phyloP scores from a whole-genome alignment of 495 filamentous ascomycete species.

The Darksidea phi region DNA sequence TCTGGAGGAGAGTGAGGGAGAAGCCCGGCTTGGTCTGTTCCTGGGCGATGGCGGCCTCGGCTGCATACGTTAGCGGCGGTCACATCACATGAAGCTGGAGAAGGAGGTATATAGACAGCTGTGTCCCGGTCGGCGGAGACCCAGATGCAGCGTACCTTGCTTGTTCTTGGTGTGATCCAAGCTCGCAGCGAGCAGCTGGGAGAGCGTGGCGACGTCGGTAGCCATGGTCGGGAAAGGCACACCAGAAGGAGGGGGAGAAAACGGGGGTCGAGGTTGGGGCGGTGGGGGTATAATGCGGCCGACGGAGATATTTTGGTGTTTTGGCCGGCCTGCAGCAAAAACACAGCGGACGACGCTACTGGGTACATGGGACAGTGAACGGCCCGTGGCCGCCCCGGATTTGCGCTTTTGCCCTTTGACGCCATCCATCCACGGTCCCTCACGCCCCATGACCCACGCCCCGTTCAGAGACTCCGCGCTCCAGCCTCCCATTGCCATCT shows the following conservation, averaged over 20 bases:
- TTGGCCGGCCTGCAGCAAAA: no score
- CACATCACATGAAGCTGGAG: neutral
- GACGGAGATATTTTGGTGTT: neutral
- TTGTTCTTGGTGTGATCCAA: constrained; percentile 82
- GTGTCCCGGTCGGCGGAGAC: neutral
- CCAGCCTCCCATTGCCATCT: no score
- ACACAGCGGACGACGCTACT: no score
- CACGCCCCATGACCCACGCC: no score
- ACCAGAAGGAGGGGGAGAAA: constrained; percentile 2
- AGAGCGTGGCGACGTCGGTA: constrained; percentile 67
- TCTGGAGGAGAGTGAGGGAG: constrained; percentile 81
- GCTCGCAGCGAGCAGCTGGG: constrained; percentile 79
- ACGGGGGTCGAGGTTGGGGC: neutral
- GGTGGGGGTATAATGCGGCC: neutral
- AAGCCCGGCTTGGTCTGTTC: constrained; percentile 80
- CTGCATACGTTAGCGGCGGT: constrained; percentile 49
- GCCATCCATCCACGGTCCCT: no score
- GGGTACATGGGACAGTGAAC: no score
- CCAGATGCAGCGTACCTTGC: constrained; percentile 63
- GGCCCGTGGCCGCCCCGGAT: no score
- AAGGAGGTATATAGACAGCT: neutral
- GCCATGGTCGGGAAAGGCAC: constrained; percentile 60
- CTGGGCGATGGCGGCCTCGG: constrained; percentile 71
- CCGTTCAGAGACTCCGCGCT: no score
- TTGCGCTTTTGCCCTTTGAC: no score